phyloP scores from a whole-genome alignment of 192 early-diverging fungal species.

The Gaertneriomyces sp. region DNA sequence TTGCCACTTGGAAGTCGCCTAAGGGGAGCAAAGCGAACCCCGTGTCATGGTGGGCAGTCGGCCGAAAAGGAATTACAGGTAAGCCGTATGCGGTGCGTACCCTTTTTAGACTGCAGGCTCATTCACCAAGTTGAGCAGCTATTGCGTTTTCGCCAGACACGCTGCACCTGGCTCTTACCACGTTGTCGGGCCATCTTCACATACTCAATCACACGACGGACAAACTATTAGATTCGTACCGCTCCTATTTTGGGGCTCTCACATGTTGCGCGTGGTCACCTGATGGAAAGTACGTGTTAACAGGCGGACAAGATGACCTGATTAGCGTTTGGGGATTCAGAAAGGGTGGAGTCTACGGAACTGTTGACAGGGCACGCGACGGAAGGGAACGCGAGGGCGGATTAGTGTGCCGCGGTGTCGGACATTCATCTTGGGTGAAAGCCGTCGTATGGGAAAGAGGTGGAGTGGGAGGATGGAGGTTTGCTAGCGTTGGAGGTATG shows the following conservation, averaged over 20 bases:
- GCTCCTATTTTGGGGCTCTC: slow-evolving; percentile 82
- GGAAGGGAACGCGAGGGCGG: slow-evolving; percentile 81
- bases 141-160: slow-evolving; percentile 84
- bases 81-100: slow-evolving; percentile 9
- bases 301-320: slow-evolving; percentile 88
- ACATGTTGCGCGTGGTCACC: slow-evolving; percentile 86
- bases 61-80: slow-evolving; percentile 70
- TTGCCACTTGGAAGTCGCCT: slow-evolving; percentile 52
- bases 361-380: too few relatives aligned
- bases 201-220: slow-evolving; percentile 74
- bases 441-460: slow-evolving; percentile 80
- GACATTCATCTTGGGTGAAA: slow-evolving; percentile 37
- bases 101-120: not conserved
- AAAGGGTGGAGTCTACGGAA: slow-evolving; percentile 28
- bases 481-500: slow-evolving; percentile 74
- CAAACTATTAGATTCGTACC: slow-evolving; percentile 72
- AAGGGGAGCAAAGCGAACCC: slow-evolving; percentile 78
- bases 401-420: slow-evolving; percentile 87
- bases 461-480: slow-evolving; percentile 75
- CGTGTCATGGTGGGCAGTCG: slow-evolving; percentile 72
- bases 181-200: slow-evolving; percentile 74
- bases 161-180: slow-evolving; percentile 73
- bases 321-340: slow-evolving; percentile 84
- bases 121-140: slow-evolving; percentile 29
- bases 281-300: slow-evolving; percentile 68